Evolutionary conservation across 257 asterid species (phyloP).

Genomic region (Ballota nigra): DNA sequence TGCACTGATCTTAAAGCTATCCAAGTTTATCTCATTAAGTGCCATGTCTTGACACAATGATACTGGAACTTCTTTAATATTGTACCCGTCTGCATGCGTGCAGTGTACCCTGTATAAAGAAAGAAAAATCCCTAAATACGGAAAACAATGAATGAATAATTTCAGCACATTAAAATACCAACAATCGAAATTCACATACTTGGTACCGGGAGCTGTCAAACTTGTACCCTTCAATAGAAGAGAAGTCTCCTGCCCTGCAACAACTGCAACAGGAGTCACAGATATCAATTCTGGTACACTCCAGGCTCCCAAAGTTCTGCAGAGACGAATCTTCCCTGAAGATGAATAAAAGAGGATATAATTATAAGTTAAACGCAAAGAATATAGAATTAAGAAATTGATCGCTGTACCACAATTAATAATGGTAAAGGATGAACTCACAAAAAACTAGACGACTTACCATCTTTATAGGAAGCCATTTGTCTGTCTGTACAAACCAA

Average conservation of each 20-base stretch:
- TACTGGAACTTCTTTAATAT: constrained; percentile 30
- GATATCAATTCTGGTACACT: constrained; percentile 53
- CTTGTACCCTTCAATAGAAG: constrained; percentile 63
- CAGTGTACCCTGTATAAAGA: constrained; percentile 64
- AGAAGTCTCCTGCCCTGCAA: constrained; percentile 68
- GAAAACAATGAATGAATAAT: background rate
- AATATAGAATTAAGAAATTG: background rate
- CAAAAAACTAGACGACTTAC: too few relatives aligned
- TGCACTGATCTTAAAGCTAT: constrained; percentile 44
- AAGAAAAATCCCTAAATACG: background rate
- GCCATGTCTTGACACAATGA: constrained; percentile 31
- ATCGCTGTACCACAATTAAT: too few relatives aligned
- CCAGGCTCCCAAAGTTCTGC: constrained; percentile 52
- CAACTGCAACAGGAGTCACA: constrained; percentile 80
- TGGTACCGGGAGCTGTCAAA: constrained; percentile 59
- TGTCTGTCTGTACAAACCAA: constrained; percentile 60
- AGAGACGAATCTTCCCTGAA: constrained; percentile 64
- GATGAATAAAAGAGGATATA: constrained; percentile 10
- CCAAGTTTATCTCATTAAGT: constrained; percentile 50
- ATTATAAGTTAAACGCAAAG: background rate
- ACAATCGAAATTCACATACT: constrained; percentile 39
- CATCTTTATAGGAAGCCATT: constrained; percentile 61
- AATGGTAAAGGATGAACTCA: background rate
- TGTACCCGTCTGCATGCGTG: constrained; percentile 53
- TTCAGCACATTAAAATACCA: background rate